phyloP scores from a whole-genome alignment of 2,329 filamentous ascomycete species.

The Fonsecaea pugnacius region DNA sequence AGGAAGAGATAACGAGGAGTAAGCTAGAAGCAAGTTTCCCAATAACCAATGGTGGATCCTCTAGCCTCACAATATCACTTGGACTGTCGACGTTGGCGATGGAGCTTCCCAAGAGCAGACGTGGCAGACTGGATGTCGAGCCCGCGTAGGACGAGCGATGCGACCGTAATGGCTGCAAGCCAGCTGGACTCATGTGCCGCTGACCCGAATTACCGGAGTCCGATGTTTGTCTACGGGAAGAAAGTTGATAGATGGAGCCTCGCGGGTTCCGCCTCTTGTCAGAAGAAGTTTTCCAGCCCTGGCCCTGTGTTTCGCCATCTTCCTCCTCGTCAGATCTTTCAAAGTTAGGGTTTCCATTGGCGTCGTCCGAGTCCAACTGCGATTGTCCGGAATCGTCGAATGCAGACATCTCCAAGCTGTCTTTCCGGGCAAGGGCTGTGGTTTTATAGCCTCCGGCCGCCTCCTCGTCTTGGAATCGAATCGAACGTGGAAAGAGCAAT shows the following conservation, averaged over 20 bases:
- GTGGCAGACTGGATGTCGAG: slow-evolving; percentile 13
- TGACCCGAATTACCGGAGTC: slow-evolving; percentile 3
- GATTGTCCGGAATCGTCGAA: not conserved
- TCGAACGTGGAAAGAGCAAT: slow-evolving; percentile 1
- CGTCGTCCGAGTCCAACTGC: not conserved
- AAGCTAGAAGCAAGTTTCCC: slow-evolving; percentile 71
- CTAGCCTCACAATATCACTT: slow-evolving; percentile 30
- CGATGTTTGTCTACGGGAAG: not conserved
- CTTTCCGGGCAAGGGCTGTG: not conserved
- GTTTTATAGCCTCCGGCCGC: not conserved
- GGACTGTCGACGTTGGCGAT: not conserved
- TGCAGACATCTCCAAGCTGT: slow-evolving; percentile 13
- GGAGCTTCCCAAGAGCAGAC: slow-evolving; percentile 15
- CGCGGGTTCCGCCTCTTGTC: slow-evolving; percentile 1
- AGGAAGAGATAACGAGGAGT: slow-evolving; percentile 71
- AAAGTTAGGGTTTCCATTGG: not conserved
- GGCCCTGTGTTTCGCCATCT: not conserved
- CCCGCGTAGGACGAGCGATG: slow-evolving; percentile 8
- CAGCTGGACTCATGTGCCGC: slow-evolving; percentile 2
- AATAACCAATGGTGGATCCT: slow-evolving; percentile 68
- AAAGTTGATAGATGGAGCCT: slow-evolving; percentile 13
- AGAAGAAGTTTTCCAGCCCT: not conserved
- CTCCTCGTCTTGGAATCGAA: slow-evolving; percentile 14
- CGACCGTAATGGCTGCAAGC: not conserved
- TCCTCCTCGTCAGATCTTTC: not conserved